phyloP scores from a whole-genome alignment of 192 early-diverging fungal genomes.

The Coemansia reversa region DNA sequence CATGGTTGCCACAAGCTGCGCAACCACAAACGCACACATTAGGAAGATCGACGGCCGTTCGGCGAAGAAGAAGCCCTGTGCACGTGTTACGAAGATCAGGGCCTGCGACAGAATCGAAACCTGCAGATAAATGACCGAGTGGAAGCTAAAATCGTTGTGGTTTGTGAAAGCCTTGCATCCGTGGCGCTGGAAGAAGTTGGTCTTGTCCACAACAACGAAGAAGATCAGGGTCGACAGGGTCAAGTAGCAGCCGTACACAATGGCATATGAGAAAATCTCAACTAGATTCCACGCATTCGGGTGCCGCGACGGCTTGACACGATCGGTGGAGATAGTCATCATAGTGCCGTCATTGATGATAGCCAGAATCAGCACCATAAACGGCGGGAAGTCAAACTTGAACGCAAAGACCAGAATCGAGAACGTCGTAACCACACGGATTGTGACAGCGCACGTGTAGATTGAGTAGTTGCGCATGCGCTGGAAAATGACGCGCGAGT shows the following conservation, averaged over 20 bases:
- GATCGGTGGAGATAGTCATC: constrained; percentile 88
- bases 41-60: constrained; percentile 72
- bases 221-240: constrained; percentile 77
- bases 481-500: constrained; percentile 93
- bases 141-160: constrained; percentile 64
- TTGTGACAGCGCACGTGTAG: constrained; percentile 88
- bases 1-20: constrained; percentile 72
- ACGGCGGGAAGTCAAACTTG: constrained; percentile 80
- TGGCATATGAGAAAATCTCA: constrained; percentile 84
- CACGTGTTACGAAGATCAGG: constrained; percentile 76
- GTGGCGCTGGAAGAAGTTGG: constrained; percentile 66
- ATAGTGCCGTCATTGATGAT: constrained; percentile 92
- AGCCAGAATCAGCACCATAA: constrained; percentile 84
- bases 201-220: constrained; percentile 63
- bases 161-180: constrained; percentile 54
- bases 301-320: constrained; percentile 72
- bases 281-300: constrained; percentile 88
- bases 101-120: constrained; percentile 77
- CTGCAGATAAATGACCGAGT: constrained; percentile 80
- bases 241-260: constrained; percentile 82
- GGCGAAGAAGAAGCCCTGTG: constrained; percentile 73
- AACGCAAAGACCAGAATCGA: constrained; percentile 72
- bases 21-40: constrained; percentile 64
- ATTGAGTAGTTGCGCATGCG: constrained; percentile 91
- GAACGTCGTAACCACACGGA: constrained; percentile 74